Evolutionary conservation across 257 asterid genomes (phyloP), one percentile per base, ranked within the genome.

Genomic region (Primulina tabacum): DNA sequence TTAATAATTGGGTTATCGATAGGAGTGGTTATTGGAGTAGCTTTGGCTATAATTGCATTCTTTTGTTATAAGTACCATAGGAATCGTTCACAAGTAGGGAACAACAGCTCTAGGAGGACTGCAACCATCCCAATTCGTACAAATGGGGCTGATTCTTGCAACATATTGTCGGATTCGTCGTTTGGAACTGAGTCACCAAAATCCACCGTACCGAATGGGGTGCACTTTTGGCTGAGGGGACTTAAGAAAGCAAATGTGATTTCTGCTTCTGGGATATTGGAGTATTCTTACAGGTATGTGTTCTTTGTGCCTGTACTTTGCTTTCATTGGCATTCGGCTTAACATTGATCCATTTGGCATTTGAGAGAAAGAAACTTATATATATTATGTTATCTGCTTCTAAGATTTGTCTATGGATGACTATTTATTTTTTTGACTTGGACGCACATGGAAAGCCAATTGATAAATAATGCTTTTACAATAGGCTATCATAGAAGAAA

Each of bases 1-100:
- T 78, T 92, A 34, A 85, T 90, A 60, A 77, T 92, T 38, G 98
- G 98, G 65, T 71, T 92, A 71, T 92, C 96, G 33, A 80, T 88
- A 56, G 98, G 98, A 75, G 88, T 92, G 70, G 96, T 92, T 70
- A 85, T 90, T n/a, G 98, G 98, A 64, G 81, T 88, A 53, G 75
- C 76, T 67, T 86, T 90, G 86, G 97, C 98, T 64, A 47, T 90
- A 75, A 76, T 62, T 64, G 88, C 88, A 62, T 83, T 87, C 66
- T 76, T 90, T 58, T 88, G 95, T 82, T 72, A 80, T 74, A 83
- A 83, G 78, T 86, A 82, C 73, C 93, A 86, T 29, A 78, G 81
- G 80, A 88, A 75, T 76, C 80, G 74, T 30, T 82, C 92, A 2
- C 92, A 83, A 82, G 85, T 85, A 64, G 97, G 95, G 65, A 90